Evolutionary conservation across 2,329 filamentous ascomycete species (phyloP).

Genomic region (Botrytis deweyae): DNA sequence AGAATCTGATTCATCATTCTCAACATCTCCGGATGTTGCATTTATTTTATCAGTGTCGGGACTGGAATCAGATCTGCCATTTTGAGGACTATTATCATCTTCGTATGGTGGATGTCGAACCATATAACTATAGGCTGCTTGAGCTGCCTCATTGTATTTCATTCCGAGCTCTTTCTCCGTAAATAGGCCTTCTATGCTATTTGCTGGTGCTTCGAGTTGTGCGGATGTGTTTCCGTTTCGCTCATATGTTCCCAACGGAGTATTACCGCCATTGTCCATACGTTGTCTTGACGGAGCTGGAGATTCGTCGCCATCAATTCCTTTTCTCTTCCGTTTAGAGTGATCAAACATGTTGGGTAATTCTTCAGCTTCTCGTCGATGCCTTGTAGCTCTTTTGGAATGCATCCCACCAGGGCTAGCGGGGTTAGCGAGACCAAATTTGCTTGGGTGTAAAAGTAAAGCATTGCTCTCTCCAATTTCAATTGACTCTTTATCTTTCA

Average conservation of each 20-base stretch:
- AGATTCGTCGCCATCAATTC: conserved; percentile 61
- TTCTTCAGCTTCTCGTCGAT: conserved; percentile 60
- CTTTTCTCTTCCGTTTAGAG: conserved; percentile 63
- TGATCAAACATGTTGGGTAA: conserved; percentile 53
- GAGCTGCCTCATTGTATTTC: conserved; percentile 61
- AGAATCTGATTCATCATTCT: conserved; percentile 50
- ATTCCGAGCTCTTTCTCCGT: conserved; percentile 68
- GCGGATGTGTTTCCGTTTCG: conserved; percentile 50
- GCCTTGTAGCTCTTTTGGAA: conserved; percentile 61
- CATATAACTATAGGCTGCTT: conserved; percentile 62
- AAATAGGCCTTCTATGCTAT: conserved; percentile 68
- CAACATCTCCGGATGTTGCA: conserved; percentile 49
- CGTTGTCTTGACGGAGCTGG: conserved; percentile 56
- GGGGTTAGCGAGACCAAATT: conserved; percentile 65
- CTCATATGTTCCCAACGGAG: conserved; percentile 63
- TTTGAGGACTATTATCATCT: conserved; percentile 38
- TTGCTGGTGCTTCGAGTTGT: conserved; percentile 56
- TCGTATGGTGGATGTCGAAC: conserved; percentile 48
- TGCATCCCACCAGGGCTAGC: conserved; percentile 63
- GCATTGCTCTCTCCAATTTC: conserved; percentile 67
- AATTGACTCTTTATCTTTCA: conserved; percentile 65
- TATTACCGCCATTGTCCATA: conserved; percentile 57
- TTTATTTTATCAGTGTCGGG: conserved; percentile 50
- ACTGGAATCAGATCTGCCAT: conserved; percentile 46
- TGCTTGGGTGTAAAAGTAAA: conserved; percentile 64